Base-by-base conservation (phyloP, 2,329 filamentous ascomycete genomes). In the Capronia americana region DNA sequence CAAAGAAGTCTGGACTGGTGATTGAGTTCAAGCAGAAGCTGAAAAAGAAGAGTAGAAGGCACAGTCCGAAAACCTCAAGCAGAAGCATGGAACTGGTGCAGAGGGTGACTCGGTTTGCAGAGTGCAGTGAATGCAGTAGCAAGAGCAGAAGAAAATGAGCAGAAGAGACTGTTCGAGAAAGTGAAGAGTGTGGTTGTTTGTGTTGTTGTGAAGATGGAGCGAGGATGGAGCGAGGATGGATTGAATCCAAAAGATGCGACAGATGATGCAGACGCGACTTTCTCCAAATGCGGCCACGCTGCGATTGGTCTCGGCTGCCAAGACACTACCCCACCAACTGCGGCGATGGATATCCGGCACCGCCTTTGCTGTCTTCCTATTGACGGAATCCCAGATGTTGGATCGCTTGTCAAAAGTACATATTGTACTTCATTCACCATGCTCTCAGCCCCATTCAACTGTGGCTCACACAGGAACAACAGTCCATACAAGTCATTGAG, bases 331-430 rank as follows among this genome's bases (percentile, higher is more conserved):
- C 30, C 58, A n/a, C 48, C 48, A 17, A 11, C 53, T 3, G 28
- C 53, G 53, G 53, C 24, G 24, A 55, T 55, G 24, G 3, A 56
- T 56, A 55, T 62, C 60, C 60, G 60, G 51, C 32, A 60, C 62
- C 62, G 62, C 46, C 62, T n/a, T 44, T 44, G 38, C 38, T 2
- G 38, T 44, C 38, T 8, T 44, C 38, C 38, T 44, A 44, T 44
- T 44, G 38, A 44, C 38, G 38, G 38, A 44, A 44, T 44, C 38
- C 1, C 38, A 41, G 32, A 41, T n/a, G 38, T 17, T 41, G 17
- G 38, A 4, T 14, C 38, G 38, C 14, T 17, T n/a, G 38, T 41
- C 17, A 44, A 44, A n/a, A 44, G 38, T n/a, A 44, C 38, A n/a
- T 17, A 41, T 17, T 38, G 11, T 14, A 12, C 12, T 38, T n/a